Evolutionary conservation across 2,329 filamentous ascomycete genomes (phyloP), one percentile per base, ranked within the genome.

Genomic region (Hymenoscyphus repandus): DNA sequence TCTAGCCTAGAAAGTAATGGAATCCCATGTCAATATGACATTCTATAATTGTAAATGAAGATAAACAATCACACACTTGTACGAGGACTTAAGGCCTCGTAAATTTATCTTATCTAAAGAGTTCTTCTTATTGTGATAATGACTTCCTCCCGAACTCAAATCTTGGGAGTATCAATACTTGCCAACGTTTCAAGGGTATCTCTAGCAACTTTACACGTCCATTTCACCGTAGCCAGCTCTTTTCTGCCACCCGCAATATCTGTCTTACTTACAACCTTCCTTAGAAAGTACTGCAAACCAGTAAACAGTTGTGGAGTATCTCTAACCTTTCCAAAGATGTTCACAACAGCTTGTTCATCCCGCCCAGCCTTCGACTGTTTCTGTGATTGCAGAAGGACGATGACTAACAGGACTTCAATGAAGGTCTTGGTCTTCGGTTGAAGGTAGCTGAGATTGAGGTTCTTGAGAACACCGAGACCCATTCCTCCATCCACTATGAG

Each of bases 211-310:
- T 70, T 71, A 59, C 74, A 79, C 2, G 68, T 71, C 62, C 72
- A 74, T 61, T 68, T 72, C 7, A 84, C 61, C 53, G 68, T 71
- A 56, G 69, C 73, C 48, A 68, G 69, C 48, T 79, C 72, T 55
- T 69, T 70, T 60, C 75, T 77, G 5, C 71, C 69, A 12, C 71
- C 69, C 39, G 77, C 66, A 56, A 82, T 68, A 61, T 79, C 70
- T 0, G 84, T 86, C 65, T 83, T 86, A 4, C 79, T 74, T 13
- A 96, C 77, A 40, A 86, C 79, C 66, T 86, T 90, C 63, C 82
- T 80, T 47, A 97, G 64, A 64, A 96, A 93, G 68, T 85, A 95
- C 54, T 87, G 83, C 57, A 96, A 64, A 0, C 88, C 88, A 50
- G 80, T 80, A 5, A 85, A 81, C 55, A 96, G 77, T 51, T 85